Evolutionary conservation across 2,329 filamentous ascomycete species (phyloP).

Genomic region (Apiospora pterosperma): DNA sequence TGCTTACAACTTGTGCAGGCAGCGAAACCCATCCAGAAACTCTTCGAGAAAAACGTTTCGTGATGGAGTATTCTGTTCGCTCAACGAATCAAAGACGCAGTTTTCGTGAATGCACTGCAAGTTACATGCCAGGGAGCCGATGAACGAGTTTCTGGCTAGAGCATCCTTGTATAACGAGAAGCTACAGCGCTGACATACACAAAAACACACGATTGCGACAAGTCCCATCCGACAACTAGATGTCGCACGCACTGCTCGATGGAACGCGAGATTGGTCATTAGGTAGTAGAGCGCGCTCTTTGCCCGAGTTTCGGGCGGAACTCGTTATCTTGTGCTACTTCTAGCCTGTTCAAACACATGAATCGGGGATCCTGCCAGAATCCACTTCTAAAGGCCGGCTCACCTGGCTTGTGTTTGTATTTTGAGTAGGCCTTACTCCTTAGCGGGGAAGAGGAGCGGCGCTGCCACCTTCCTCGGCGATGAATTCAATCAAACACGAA

Average conservation of each 20-base stretch:
- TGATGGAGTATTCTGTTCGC: neutral
- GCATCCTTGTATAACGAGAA: neutral
- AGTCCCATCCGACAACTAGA: neutral
- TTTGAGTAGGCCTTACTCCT: neutral
- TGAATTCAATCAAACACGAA: neutral
- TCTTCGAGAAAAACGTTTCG: constrained; percentile 66
- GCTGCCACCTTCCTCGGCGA: neutral
- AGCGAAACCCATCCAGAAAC: constrained; percentile 82
- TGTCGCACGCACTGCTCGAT: neutral
- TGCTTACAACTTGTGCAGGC: constrained; percentile 47
- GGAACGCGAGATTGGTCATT: neutral
- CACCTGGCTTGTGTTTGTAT: neutral
- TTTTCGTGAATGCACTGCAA: neutral
- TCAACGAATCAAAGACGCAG: neutral
- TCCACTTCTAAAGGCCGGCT: neutral
- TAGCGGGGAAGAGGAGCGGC: neutral
- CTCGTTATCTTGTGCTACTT: neutral
- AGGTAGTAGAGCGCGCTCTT: neutral
- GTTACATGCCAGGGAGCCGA: neutral
- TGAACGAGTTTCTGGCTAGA: neutral
- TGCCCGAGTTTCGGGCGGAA: neutral
- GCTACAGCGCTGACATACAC: neutral
- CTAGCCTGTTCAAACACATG: neutral
- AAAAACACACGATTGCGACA: neutral
- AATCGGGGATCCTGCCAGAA: neutral